Evolutionary conservation across 140 eudicot species (phyloP).

Genomic region (Bidens hawaiensis): DNA sequence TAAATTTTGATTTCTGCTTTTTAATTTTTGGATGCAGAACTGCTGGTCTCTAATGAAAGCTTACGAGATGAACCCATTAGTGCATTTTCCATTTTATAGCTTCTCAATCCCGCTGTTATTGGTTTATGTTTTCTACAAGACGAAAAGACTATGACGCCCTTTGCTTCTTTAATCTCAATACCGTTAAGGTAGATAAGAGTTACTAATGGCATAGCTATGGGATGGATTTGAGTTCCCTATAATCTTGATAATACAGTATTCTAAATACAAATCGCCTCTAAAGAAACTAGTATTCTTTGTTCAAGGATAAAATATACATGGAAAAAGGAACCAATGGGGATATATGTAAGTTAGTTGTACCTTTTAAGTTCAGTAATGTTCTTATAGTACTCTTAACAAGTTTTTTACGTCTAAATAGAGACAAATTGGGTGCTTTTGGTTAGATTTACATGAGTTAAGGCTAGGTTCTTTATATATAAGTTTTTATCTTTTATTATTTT

Average conservation of each 20-base stretch:
- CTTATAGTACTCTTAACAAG: background rate
- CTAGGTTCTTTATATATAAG: background rate
- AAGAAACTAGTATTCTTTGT: background rate
- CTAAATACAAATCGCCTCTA: background rate
- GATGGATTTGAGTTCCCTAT: background rate
- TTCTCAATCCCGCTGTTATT: constrained; percentile 52
- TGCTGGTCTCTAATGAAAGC: constrained; percentile 70
- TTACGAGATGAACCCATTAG: constrained; percentile 70
- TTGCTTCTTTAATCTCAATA: background rate
- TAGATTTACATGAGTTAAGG: background rate
- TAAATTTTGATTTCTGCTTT: constrained; percentile 1
- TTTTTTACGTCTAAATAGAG: background rate
- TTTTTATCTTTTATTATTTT: no score
- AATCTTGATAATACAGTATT: no score
- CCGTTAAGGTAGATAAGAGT: no score
- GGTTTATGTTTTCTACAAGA: constrained; percentile 59
- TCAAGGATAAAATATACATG: background rate
- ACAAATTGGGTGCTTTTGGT: background rate
- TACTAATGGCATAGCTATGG: background rate
- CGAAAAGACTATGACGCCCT: constrained; percentile 20
- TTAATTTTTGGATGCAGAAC: constrained; percentile 44
- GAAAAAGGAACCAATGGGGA: background rate
- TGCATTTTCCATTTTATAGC: constrained; percentile 72
- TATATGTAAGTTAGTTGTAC: background rate
- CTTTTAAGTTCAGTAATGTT: background rate